phyloP scores from a whole-genome alignment of 768 basidiomycete species.

The Panellus pusillus region DNA sequence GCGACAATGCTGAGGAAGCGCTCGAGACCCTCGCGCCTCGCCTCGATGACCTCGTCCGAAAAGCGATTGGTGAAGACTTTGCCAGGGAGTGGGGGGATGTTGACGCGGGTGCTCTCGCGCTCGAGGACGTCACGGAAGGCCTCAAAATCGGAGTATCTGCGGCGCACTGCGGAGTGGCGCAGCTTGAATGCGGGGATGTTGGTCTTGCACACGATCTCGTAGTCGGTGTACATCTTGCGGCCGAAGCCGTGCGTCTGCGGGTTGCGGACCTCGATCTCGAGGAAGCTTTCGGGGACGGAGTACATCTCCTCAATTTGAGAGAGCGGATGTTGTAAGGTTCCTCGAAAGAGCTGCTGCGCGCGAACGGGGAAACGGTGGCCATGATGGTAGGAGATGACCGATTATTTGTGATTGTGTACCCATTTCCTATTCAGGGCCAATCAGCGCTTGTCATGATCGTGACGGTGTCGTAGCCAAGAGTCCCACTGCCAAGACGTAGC shows the following conservation, averaged over 20 bases:
- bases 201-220: slow-evolving; percentile 98
- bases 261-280: slow-evolving; percentile 96
- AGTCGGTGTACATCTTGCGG: slow-evolving; percentile 99
- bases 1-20: slow-evolving; percentile 95
- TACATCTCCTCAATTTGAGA: slow-evolving; percentile 97
- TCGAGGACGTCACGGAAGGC: slow-evolving; percentile 98
- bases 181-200: slow-evolving; percentile 99
- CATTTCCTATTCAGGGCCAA: no score
- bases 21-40: slow-evolving; percentile 88
- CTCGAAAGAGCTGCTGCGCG: slow-evolving; percentile 59
- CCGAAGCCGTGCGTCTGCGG: slow-evolving; percentile 98
- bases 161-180: slow-evolving; percentile 84
- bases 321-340: slow-evolving; percentile 42
- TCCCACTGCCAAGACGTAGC: no score
- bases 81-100: slow-evolving; percentile 95
- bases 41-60: slow-evolving; percentile 96
- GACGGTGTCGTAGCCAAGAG: no score
- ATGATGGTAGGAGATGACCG: slow-evolving; percentile 21
- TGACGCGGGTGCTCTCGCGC: slow-evolving; percentile 94
- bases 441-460: no score
- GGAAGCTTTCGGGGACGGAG: slow-evolving; percentile 92
- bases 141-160: slow-evolving; percentile 92
- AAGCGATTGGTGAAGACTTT: slow-evolving; percentile 99
- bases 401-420: background rate
- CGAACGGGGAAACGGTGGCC: slow-evolving; percentile 58